These are phyloP conservation scores for Komagataella pseudopastoris DNA, from an alignment of 805 yeast genomes.

Conservation along the genomic window DNA sequence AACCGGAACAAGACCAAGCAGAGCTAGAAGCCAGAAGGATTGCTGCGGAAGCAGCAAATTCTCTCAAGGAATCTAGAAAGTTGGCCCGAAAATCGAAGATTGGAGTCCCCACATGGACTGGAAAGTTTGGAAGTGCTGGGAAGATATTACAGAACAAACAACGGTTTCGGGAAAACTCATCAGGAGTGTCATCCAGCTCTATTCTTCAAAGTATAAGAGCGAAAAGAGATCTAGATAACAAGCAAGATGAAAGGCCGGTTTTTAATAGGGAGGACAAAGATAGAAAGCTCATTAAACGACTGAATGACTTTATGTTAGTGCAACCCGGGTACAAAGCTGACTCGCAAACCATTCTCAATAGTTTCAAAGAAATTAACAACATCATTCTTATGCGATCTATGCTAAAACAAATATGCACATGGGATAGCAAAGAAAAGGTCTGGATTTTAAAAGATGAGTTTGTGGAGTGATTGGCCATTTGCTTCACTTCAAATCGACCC, in stretches of 20 bases:
- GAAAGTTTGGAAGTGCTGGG: constrained; percentile 81
- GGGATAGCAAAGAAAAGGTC: constrained; percentile 44
- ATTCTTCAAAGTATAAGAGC: constrained; percentile 35
- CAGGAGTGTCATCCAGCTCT: constrained; percentile 27
- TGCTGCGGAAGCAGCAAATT: constrained; percentile 49
- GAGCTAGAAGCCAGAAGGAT: constrained; percentile 51
- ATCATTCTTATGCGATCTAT: constrained; percentile 53
- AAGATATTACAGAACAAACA: constrained; percentile 20
- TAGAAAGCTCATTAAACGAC: constrained; percentile 6
- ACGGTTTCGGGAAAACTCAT: background rate
- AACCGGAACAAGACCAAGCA: constrained; percentile 38
- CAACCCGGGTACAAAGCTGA: constrained; percentile 18
- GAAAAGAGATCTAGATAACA: constrained; percentile 21
- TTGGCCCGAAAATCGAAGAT: constrained; percentile 31
- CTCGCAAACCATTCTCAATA: constrained; percentile 12
- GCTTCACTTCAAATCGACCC: background rate
- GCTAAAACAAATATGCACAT: constrained; percentile 50
- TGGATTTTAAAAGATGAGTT: constrained; percentile 55
- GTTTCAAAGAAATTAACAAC: constrained; percentile 22
- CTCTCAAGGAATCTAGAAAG: constrained; percentile 46
- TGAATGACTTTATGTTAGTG: constrained; percentile 15
- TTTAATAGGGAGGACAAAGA: constrained; percentile 3
- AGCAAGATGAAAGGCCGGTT: constrained; percentile 1
- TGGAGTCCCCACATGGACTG: constrained; percentile 96
- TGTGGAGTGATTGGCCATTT: background rate